These are phyloP conservation scores for Termitomyces titanicus DNA, from an alignment of 768 basidiomycete species.

Conservation along the genomic window DNA sequence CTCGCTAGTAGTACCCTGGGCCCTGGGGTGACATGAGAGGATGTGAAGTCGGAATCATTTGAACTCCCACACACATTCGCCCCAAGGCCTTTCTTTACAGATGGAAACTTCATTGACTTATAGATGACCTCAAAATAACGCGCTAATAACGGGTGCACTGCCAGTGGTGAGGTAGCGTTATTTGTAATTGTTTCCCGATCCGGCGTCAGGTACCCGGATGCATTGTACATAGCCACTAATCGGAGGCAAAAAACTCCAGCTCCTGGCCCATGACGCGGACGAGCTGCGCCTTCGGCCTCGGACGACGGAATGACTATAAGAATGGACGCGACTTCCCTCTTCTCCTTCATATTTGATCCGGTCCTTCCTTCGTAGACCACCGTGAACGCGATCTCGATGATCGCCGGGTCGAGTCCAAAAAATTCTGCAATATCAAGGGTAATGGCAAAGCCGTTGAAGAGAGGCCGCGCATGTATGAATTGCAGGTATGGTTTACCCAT, in stretches of 20 bases:
- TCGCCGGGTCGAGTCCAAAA: constrained; percentile 32
- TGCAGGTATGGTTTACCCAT: constrained; percentile 36
- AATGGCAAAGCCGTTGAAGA: constrained; percentile 41
- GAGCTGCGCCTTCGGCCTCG: constrained; percentile 14
- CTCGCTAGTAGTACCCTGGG: no score
- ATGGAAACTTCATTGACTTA: no score
- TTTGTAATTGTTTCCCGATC: constrained; percentile 4
- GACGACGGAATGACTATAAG: constrained; percentile 30
- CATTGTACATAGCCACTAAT: constrained; percentile 9
- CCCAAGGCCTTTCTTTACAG: no score
- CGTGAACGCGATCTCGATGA: constrained; percentile 31
- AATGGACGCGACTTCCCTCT: constrained; percentile 24
- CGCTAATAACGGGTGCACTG: no score
- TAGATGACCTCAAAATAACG: no score
- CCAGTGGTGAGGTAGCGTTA: no score
- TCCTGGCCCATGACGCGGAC: no score
- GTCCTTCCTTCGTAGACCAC: constrained; percentile 19
- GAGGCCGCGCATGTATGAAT: constrained; percentile 53
- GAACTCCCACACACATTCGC: not conserved
- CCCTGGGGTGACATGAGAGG: not conserved
- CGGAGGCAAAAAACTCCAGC: not conserved
- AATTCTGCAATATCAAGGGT: constrained; percentile 25
- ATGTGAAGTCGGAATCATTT: not conserved
- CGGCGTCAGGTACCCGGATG: constrained; percentile 11
- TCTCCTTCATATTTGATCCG: constrained; percentile 32